These are phyloP conservation scores for Coemansia sp. DNA, from an alignment of 192 early-diverging fungal species.

Conservation along the genomic window DNA sequence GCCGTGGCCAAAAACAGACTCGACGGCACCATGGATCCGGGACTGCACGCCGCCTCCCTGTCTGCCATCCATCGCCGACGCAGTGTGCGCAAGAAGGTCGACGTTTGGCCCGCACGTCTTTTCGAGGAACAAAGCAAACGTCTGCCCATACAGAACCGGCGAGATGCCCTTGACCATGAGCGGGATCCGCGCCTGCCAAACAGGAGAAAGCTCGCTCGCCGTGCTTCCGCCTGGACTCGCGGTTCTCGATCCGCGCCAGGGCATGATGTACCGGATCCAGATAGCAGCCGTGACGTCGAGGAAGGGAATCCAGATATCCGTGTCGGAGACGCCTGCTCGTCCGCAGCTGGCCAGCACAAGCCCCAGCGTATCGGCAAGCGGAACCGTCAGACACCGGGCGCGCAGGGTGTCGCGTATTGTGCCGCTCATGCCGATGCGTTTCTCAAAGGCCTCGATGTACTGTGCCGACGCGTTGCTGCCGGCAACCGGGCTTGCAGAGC, in stretches of 20 bases:
- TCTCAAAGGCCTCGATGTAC: slow-evolving; percentile 16
- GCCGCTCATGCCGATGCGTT: slow-evolving; percentile 35
- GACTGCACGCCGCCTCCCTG: slow-evolving; percentile 17
- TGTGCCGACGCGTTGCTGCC: not conserved
- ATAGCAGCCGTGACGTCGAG: slow-evolving; percentile 25
- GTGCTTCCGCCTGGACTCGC: slow-evolving; percentile 1
- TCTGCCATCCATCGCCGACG: not conserved
- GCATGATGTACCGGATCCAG: slow-evolving; percentile 44
- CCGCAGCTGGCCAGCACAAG: slow-evolving; percentile 24
- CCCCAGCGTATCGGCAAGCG: slow-evolving; percentile 23
- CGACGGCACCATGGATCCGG: slow-evolving; percentile 23
- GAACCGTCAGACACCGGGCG: slow-evolving; percentile 8
- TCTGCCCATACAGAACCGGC: slow-evolving; percentile 32
- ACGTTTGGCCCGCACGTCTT: slow-evolving; percentile 19
- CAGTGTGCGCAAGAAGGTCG: slow-evolving; percentile 23
- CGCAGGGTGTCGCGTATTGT: slow-evolving; percentile 35
- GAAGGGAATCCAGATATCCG: slow-evolving; percentile 39
- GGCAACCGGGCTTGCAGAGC: not conserved
- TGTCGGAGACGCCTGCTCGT: slow-evolving; percentile 16
- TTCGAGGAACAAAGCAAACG: slow-evolving; percentile 24
- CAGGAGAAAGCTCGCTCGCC: slow-evolving; percentile 18
- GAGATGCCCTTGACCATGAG: slow-evolving; percentile 31
- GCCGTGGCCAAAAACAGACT: slow-evolving; percentile 15
- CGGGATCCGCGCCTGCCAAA: slow-evolving; percentile 40
- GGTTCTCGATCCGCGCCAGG: slow-evolving; percentile 25